Evolutionary conservation across 176 grass and related monocot genomes (phyloP).

Genomic region (Triticum urartu): DNA sequence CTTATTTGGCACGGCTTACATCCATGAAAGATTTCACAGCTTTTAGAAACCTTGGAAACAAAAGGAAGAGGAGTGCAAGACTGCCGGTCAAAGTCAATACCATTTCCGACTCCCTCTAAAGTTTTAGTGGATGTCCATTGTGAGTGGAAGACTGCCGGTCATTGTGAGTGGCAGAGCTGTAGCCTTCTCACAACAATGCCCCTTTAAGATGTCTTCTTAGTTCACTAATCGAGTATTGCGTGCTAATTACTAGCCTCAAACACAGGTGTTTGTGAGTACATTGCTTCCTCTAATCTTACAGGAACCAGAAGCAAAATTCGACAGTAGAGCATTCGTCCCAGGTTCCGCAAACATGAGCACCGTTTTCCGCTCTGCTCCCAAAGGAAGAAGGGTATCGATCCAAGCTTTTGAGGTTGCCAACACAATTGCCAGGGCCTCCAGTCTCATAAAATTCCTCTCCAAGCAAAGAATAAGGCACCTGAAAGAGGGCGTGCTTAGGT

Average conservation of each 20-base stretch:
- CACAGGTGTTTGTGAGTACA: neutral
- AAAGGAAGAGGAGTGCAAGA: too few species aligned
- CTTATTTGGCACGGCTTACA: too few species aligned
- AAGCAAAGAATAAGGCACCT: constrained; percentile 40
- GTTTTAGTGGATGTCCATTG: too few species aligned
- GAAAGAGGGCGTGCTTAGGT: constrained; percentile 40
- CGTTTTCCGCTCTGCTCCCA: neutral
- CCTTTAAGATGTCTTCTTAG: neutral
- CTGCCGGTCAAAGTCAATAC: too few species aligned
- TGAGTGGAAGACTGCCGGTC: too few species aligned
- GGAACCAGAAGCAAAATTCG: neutral
- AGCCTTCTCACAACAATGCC: too few species aligned
- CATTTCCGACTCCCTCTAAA: too few species aligned
- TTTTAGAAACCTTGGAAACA: too few species aligned
- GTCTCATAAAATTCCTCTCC: constrained; percentile 47
- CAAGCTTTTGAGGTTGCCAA: constrained; percentile 63
- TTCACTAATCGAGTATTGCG: neutral
- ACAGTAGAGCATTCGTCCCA: neutral
- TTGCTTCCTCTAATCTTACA: neutral
- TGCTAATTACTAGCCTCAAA: neutral
- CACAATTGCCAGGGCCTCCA: constrained; percentile 46
- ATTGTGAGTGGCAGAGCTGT: too few species aligned
- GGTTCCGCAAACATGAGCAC: neutral
- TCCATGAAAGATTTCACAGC: too few species aligned
- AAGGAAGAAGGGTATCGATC: constrained; percentile 38